Base-by-base conservation (phyloP, 2,329 filamentous ascomycete genomes). In the Magnaporthales sp. region DNA sequence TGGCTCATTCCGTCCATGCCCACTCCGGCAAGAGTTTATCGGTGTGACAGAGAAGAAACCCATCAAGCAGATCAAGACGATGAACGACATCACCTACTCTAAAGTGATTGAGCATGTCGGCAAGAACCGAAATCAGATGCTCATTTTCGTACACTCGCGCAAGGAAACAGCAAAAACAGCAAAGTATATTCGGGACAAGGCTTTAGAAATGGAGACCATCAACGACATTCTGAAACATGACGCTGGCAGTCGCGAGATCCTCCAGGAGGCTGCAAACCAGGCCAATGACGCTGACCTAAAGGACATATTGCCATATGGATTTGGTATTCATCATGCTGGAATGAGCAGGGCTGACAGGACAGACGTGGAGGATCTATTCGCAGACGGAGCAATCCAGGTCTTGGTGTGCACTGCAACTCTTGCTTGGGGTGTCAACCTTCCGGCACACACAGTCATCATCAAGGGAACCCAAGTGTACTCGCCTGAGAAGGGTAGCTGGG, bases 161-260 rank as follows among this genome's bases (percentile, higher is more conserved):
- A 99, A 99, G 75, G 96, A 99, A 77, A 99, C 96, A 0, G 93
- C 93, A 9, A 99, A 99, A 80, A 99, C 96, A 3, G 95, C 94
- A 27, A 92, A 91, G 74, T 97, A 97, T 75, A 93, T 99, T 73
- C 87, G 93, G 69, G 96, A 99, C 80, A 97, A 97, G 79, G 94
- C 95, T 3, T 80, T 99, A n/a, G 95, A 99, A 77, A 85, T 92
- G 81, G 96, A 98, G 73, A 97, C 95, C 0, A 98, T 99, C 73
- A 93, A 94, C 67, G 92, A 98, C 77, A 96, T 99, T 68, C 82
- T 99, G 69, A 90, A 92, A 71, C 93, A 92, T 71, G 95, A 99
- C 79, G 93, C 93, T 66, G 94, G 93, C 61, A 96, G 90, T 71
- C 87, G 93, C 70, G 93, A 97, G 74, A 92, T 97, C 67, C 78